phyloP scores from a whole-genome alignment of 2,329 filamentous ascomycete genomes.

The Podosphaera fusca region DNA sequence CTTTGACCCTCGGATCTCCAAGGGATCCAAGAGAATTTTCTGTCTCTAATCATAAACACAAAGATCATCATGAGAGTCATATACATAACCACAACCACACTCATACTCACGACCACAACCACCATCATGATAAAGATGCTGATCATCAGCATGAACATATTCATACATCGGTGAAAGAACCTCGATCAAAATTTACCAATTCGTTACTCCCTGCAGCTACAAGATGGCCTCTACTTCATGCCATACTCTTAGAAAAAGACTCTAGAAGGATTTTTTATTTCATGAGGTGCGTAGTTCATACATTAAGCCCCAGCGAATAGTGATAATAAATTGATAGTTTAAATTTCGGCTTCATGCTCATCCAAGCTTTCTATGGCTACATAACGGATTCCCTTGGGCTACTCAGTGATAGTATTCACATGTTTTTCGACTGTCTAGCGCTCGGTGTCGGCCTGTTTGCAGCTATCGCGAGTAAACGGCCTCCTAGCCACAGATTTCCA shows the following conservation, averaged over 20 bases:
- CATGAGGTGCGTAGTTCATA: conserved; percentile 40
- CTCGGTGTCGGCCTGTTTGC: conserved; percentile 76
- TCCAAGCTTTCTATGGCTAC: conserved; percentile 87
- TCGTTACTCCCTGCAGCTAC: conserved; percentile 47
- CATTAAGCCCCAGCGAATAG: not conserved
- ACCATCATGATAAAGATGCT: conserved; percentile 8
- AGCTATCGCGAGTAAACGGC: conserved; percentile 91
- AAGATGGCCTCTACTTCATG: conserved; percentile 55
- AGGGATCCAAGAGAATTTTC: too few species aligned
- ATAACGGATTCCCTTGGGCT: conserved; percentile 80
- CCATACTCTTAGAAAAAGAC: conserved; percentile 74
- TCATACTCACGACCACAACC: conserved; percentile 7
- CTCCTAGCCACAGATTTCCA: conserved; percentile 66
- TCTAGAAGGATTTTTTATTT: conserved; percentile 94
- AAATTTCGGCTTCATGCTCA: conserved; percentile 84
- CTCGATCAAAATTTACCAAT: conserved; percentile 46
- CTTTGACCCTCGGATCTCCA: too few species aligned
- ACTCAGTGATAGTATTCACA: conserved; percentile 95
- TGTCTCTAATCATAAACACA: too few species aligned
- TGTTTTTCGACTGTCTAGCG: conserved; percentile 96
- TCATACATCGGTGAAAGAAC: conserved; percentile 12
- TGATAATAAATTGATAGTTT: conserved; percentile 29
- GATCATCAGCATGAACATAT: conserved; percentile 8
- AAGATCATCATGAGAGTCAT: too few species aligned
- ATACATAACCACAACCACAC: conserved; percentile 9